These are phyloP conservation scores for Oehlia diaphana DNA, from an alignment of 192 early-diverging fungal species.

Conservation along the genomic window DNA sequence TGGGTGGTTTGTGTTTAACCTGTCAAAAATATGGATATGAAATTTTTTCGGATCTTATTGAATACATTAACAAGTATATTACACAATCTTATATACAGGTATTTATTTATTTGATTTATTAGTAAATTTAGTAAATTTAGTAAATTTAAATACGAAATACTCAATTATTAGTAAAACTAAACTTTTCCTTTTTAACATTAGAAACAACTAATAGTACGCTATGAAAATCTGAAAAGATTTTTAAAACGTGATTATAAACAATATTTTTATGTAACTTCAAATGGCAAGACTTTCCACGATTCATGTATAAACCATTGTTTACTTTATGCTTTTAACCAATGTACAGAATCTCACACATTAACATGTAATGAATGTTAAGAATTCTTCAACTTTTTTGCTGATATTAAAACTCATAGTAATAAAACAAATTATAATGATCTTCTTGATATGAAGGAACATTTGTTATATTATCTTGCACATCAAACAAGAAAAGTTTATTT, in stretches of 20 bases:
- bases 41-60: background rate
- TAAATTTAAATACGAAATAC: background rate
- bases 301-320: background rate
- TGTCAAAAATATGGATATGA: background rate
- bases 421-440: background rate
- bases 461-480: background rate
- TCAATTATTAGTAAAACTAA: background rate
- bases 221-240: background rate
- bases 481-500: background rate
- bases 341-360: background rate
- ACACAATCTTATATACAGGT: background rate
- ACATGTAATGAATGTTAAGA: background rate
- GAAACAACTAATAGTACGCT: background rate
- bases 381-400: background rate
- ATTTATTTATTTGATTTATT: background rate
- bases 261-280: background rate
- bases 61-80: background rate
- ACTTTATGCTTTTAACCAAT: conserved; percentile 2
- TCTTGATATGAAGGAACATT: background rate
- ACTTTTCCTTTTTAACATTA: background rate
- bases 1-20: background rate
- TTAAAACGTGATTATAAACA: background rate
- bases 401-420: background rate
- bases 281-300: background rate
- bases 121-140: too few species aligned